These are phyloP conservation scores for Xylaria venustula DNA, from an alignment of 495 filamentous ascomycete species.

Conservation along the genomic window DNA sequence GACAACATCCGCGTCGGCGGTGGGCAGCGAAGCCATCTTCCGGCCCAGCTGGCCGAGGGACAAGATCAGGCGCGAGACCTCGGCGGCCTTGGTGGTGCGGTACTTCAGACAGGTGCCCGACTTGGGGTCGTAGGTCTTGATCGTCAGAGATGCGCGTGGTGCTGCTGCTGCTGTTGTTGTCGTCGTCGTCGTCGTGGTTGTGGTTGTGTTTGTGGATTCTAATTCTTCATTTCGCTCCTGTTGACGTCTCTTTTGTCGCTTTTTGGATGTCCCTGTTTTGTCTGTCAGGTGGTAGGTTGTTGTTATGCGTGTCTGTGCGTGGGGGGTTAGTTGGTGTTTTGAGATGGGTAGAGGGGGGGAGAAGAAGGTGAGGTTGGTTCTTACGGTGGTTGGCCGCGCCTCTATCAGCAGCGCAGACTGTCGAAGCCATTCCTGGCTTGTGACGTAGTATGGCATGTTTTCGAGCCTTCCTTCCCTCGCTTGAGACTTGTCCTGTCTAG, in stretches of 20 bases:
- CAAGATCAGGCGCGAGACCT: constrained; percentile 78
- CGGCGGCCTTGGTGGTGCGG: constrained; percentile 83
- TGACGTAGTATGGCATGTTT: constrained; percentile 52
- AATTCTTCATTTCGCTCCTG: not conserved
- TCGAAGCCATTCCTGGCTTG: constrained; percentile 54
- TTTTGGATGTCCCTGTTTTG: constrained; percentile 38
- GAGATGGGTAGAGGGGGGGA: not conserved
- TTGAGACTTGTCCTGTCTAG: too few relatives aligned
- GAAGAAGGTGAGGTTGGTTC: constrained; percentile 2
- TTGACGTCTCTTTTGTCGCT: constrained; percentile 23
- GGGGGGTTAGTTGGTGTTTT: not conserved
- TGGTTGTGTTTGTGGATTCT: constrained; percentile 4
- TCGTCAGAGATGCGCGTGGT: constrained; percentile 62
- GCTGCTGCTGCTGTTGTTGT: constrained; percentile 26
- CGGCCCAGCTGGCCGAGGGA: constrained; percentile 66
- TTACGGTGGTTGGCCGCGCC: constrained; percentile 47
- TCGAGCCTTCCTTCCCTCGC: not conserved
- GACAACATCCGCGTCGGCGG: constrained; percentile 26
- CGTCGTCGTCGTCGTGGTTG: constrained; percentile 12
- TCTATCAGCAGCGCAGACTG: constrained; percentile 48
- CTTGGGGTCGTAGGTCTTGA: constrained; percentile 87
- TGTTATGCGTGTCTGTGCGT: constrained; percentile 71
- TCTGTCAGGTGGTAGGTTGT: constrained; percentile 73
- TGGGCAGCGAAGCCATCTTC: constrained; percentile 59
- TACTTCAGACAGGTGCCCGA: constrained; percentile 87